phyloP scores from a whole-genome alignment of 2,329 filamentous ascomycete genomes.

The Nemania sp. region DNA sequence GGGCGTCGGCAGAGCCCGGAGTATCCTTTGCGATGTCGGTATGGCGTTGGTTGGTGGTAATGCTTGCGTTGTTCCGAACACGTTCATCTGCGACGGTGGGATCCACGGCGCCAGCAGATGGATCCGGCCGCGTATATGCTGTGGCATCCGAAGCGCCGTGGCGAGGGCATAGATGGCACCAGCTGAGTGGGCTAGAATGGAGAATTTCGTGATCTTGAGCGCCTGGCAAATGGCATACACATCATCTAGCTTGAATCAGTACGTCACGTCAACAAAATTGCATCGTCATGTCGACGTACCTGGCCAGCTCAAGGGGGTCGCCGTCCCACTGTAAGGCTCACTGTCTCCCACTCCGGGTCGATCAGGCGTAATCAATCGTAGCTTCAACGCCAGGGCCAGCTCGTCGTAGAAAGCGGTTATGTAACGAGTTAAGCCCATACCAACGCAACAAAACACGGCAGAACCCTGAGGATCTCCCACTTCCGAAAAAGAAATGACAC shows the following conservation, averaged over 20 bases:
- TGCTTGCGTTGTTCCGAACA: slow-evolving; percentile 73
- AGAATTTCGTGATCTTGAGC: slow-evolving; percentile 93
- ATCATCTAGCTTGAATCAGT: slow-evolving; percentile 60
- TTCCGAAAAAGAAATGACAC: slow-evolving; percentile 93
- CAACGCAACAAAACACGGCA: slow-evolving; percentile 94
- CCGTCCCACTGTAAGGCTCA: slow-evolving; percentile 81
- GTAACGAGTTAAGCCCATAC: slow-evolving; percentile 95
- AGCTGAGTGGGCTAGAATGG: slow-evolving; percentile 91
- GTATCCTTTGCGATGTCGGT: slow-evolving; percentile 87
- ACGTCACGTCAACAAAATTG: neutral
- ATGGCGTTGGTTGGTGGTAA: slow-evolving; percentile 82
- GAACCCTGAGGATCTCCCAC: slow-evolving; percentile 91
- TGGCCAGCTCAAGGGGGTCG: slow-evolving; percentile 91
- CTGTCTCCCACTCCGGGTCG: slow-evolving; percentile 93
- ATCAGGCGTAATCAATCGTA: slow-evolving; percentile 91
- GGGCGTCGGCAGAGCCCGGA: slow-evolving; percentile 86
- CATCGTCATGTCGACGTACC: slow-evolving; percentile 58
- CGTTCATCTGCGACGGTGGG: slow-evolving; percentile 88
- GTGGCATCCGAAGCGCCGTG: slow-evolving; percentile 92
- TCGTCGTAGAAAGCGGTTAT: slow-evolving; percentile 98
- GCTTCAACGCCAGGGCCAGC: slow-evolving; percentile 81
- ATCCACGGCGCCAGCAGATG: slow-evolving; percentile 97
- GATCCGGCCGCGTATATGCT: slow-evolving; percentile 91
- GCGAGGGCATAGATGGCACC: slow-evolving; percentile 98
- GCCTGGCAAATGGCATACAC: slow-evolving; percentile 92